A percentile compares a stretch with the other conserved stretches of the same genome.
phyloP scores from a whole-genome alignment of 2,329 filamentous ascomycete species.

The Epicoccum nigrum region DNA sequence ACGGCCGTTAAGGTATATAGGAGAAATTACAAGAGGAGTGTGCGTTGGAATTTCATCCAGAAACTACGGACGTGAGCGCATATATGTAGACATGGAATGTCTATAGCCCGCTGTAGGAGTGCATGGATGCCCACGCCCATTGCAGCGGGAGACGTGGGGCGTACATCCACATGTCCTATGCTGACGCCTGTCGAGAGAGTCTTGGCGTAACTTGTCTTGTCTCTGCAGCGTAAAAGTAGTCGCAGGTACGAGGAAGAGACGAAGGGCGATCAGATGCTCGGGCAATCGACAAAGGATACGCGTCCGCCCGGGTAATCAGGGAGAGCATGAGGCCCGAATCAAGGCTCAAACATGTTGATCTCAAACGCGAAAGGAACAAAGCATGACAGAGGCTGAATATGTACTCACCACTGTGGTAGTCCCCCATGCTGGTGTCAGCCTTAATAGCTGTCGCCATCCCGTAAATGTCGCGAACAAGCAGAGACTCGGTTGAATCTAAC shows the following conservation, averaged over 20 bases:
- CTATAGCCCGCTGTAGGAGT: slow-evolving; percentile 20
- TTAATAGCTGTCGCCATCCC: slow-evolving; percentile 45
- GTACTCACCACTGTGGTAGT: slow-evolving; percentile 45
- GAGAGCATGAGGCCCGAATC: slow-evolving; percentile 33
- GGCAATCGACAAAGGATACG: slow-evolving; percentile 26
- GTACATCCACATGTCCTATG: slow-evolving; percentile 34
- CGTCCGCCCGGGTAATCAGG: slow-evolving; percentile 8
- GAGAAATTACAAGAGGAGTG: slow-evolving; percentile 39
- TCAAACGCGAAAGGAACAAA: slow-evolving; percentile 40
- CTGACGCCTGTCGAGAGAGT: slow-evolving; percentile 25
- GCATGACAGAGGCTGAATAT: slow-evolving; percentile 14
- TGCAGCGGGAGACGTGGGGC: slow-evolving; percentile 31
- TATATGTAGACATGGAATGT: slow-evolving; percentile 42
- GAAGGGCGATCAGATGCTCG: slow-evolving; percentile 19
- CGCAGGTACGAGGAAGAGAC: slow-evolving; percentile 15
- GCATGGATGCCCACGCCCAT: slow-evolving; percentile 36
- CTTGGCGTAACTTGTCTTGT: slow-evolving; percentile 41
- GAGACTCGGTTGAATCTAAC: too few relatives aligned
- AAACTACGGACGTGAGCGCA: slow-evolving; percentile 32
- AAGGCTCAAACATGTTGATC: slow-evolving; percentile 41
- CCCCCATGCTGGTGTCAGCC: slow-evolving; percentile 39
- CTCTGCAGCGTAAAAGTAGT: slow-evolving; percentile 37
- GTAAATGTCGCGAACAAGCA: slow-evolving; percentile 37
- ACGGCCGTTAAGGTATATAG: slow-evolving; percentile 21
- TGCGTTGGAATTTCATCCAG: slow-evolving; percentile 35